Evolutionary conservation across 257 asterid species (phyloP).

Genomic region (Capsicum pubescens): DNA sequence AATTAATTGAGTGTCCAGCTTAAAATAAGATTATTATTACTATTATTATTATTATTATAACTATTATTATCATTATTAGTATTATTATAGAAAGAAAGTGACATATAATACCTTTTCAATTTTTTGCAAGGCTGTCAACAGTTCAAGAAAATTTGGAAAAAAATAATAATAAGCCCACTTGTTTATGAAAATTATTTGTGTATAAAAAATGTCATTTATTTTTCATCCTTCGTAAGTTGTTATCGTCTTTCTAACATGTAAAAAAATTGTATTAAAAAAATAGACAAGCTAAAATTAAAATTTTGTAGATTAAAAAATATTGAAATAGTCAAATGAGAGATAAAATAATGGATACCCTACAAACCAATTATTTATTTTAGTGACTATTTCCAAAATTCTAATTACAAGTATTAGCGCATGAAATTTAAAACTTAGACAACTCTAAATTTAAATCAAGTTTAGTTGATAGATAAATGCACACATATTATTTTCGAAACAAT

Average conservation of each 20-base stretch:
- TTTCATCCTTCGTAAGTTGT: neutral
- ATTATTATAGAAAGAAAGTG: neutral
- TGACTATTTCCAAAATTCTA: too few relatives aligned
- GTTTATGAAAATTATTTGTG: neutral
- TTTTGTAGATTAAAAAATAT: neutral
- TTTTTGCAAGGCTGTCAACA: conserved; percentile 27
- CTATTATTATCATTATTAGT: neutral
- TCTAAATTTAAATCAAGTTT: neutral
- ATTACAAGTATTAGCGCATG: neutral
- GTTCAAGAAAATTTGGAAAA: neutral
- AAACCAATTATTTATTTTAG: too few relatives aligned
- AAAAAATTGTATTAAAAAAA: too few relatives aligned
- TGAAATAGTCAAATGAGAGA: neutral
- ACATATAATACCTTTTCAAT: neutral
- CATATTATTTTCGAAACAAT: neutral
- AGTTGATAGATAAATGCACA: neutral
- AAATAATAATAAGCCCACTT: neutral
- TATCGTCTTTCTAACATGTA: neutral
- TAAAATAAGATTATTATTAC: neutral
- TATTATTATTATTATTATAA: neutral
- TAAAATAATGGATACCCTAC: too few relatives aligned
- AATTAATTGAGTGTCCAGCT: neutral
- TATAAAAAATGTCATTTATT: neutral
- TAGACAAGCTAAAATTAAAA: neutral
- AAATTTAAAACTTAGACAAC: neutral